These are phyloP conservation scores for Lipomyces anomalus DNA, from an alignment of 805 yeast genomes.

Conservation along the genomic window DNA sequence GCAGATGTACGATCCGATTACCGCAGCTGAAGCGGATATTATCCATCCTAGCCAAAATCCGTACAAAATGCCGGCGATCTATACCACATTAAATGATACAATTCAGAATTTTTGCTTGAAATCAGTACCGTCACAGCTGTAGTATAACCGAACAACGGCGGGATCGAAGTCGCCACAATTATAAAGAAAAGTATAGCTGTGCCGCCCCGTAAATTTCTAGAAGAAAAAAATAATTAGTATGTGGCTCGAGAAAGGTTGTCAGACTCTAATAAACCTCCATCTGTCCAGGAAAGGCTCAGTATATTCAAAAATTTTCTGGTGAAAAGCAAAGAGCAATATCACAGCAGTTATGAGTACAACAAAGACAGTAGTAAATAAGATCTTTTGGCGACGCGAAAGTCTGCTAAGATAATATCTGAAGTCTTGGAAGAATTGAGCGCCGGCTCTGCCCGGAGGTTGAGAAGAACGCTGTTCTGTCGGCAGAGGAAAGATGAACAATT, in stretches of 20 bases:
- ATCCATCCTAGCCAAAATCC: constrained; percentile 82
- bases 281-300: neutral
- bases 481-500: neutral
- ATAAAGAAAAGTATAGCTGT: constrained; percentile 43
- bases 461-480: neutral
- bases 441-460: neutral
- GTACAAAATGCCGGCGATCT: constrained; percentile 64
- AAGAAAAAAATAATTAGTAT: too few relatives aligned
- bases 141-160: constrained; percentile 84
- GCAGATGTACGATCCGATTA: constrained; percentile 68
- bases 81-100: constrained; percentile 46
- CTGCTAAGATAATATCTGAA: neutral
- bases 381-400: neutral
- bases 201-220: constrained; percentile 31
- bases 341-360: neutral
- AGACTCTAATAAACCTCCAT: neutral
- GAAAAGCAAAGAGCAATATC: neutral
- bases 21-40: constrained; percentile 59
- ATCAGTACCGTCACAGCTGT: constrained; percentile 31
- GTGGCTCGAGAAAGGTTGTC: too few relatives aligned
- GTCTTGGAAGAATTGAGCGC: neutral
- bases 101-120: neutral
- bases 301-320: neutral
- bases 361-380: neutral
- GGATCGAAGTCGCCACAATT: constrained; percentile 70